phyloP scores from a whole-genome alignment of 1,139 yeast genomes.

The Kodamaea sp. region DNA sequence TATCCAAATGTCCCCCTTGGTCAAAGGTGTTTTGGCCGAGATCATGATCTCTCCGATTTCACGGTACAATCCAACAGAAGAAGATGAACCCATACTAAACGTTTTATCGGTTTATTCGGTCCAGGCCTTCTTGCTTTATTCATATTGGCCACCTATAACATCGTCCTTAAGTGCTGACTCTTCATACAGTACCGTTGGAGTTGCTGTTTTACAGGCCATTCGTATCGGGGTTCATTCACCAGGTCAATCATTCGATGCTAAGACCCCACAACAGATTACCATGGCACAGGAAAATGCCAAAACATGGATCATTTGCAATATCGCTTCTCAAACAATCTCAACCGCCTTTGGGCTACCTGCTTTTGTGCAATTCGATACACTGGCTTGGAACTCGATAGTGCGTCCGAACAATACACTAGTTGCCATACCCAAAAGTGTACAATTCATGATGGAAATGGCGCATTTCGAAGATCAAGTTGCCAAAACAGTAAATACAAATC shows the following conservation, averaged over 20 bases:
- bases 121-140: constrained; percentile 82
- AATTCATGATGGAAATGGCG: constrained; percentile 77
- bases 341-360: constrained; percentile 94
- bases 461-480: constrained; percentile 84
- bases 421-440: constrained; percentile 58
- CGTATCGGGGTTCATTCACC: constrained; percentile 86
- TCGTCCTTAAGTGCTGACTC: constrained; percentile 93
- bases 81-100: constrained; percentile 76
- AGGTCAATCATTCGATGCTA: constrained; percentile 14
- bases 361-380: constrained; percentile 78
- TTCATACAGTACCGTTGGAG: constrained; percentile 91
- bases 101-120: constrained; percentile 93
- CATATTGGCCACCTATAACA: constrained; percentile 95
- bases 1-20: constrained; percentile 59
- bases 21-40: constrained; percentile 77
- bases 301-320: constrained; percentile 93
- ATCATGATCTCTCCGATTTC: constrained; percentile 89
- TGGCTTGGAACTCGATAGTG: constrained; percentile 54
- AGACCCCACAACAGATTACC: constrained; percentile 27
- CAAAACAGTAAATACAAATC: constrained; percentile 69
- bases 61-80: constrained; percentile 69
- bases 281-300: constrained; percentile 72
- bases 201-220: constrained; percentile 87
- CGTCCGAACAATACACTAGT: constrained; percentile 17
- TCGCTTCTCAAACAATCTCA: constrained; percentile 85